phyloP scores from a whole-genome alignment of 2,329 filamentous ascomycete species.

The Stachybotrys elegans region DNA sequence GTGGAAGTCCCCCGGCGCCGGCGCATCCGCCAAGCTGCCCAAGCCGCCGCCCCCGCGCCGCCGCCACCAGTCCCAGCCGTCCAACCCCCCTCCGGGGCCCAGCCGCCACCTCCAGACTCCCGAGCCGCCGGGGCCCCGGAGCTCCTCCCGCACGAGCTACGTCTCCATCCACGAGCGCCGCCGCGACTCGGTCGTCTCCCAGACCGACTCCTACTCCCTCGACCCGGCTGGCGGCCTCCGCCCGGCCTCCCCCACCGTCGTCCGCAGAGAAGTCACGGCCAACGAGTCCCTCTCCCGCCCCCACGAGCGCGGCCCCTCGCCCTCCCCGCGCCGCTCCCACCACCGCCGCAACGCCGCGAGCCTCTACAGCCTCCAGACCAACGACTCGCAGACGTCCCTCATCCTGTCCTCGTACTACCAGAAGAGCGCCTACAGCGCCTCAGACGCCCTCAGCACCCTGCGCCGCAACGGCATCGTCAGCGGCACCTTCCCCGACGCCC shows the following conservation, averaged over 20 bases:
- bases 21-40: conserved; percentile 3
- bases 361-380: conserved; percentile 56
- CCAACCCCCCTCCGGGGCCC: conserved; percentile 1
- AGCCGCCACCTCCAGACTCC: conserved; percentile 13
- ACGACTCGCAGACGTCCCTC: conserved; percentile 50
- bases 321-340: conserved; percentile 16
- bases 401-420: conserved; percentile 44
- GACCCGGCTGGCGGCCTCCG: conserved; percentile 39
- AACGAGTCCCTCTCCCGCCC: conserved; percentile 16
- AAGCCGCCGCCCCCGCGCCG: conserved; percentile 5
- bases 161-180: conserved; percentile 46
- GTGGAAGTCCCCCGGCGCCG: conserved; percentile 14
- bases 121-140: conserved; percentile 27
- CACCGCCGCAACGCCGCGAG: conserved; percentile 34
- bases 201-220: conserved; percentile 51
- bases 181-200: conserved; percentile 50
- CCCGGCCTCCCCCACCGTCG: conserved; percentile 37
- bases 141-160: conserved; percentile 42
- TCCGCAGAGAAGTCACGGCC: conserved; percentile 17
- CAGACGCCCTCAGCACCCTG: conserved; percentile 43
- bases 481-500: conserved; percentile 54
- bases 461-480: conserved; percentile 49
- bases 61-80: background rate
- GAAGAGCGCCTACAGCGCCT: conserved; percentile 42
- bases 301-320: conserved; percentile 10